Conservation (phyloP, 1,139 yeast genomes). For the Candida labiduridarum region DNA sequence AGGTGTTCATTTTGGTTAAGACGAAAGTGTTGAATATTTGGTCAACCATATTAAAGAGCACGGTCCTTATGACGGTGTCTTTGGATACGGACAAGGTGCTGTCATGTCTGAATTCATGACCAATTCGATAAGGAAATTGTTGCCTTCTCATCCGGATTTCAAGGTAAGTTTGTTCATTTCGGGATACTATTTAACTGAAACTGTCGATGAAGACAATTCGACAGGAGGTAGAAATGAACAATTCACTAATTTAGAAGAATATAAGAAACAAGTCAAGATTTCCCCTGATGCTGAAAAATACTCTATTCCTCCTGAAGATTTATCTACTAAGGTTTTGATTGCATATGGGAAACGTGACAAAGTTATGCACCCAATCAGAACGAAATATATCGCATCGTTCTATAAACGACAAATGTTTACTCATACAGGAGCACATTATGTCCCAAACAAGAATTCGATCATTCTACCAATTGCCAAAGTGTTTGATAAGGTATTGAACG, state of each 20-base stretch:
- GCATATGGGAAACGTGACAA: constrained; percentile 36
- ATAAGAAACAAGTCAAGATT: constrained; percentile 21
- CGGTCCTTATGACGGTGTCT: constrained; percentile 87
- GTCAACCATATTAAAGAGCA: constrained; percentile 56
- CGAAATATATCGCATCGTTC: constrained; percentile 26
- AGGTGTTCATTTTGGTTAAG: constrained; percentile 37
- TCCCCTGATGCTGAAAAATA: constrained; percentile 20
- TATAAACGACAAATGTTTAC: constrained; percentile 23
- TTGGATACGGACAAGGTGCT: constrained; percentile 95
- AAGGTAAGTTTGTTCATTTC: constrained; percentile 54
- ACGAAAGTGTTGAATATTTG: constrained; percentile 42
- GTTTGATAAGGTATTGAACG: constrained; percentile 22
- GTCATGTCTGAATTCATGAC: constrained; percentile 69
- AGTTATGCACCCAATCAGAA: constrained; percentile 37
- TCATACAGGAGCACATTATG: constrained; percentile 44
- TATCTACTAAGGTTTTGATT: constrained; percentile 27
- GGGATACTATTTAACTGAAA: constrained; percentile 58
- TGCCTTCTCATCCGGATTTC: constrained; percentile 45
- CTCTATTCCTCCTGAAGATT: constrained; percentile 22
- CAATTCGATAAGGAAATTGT: constrained; percentile 39
- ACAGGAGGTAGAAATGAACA: constrained; percentile 20
- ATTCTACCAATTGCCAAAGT: constrained; percentile 28
- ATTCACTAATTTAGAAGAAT: constrained; percentile 25
- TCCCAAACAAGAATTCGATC: constrained; percentile 31
- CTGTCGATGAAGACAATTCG: constrained; percentile 13